Conservation (phyloP, 2,329 filamentous ascomycete species). For the Sporothrix euskadiensis region DNA sequence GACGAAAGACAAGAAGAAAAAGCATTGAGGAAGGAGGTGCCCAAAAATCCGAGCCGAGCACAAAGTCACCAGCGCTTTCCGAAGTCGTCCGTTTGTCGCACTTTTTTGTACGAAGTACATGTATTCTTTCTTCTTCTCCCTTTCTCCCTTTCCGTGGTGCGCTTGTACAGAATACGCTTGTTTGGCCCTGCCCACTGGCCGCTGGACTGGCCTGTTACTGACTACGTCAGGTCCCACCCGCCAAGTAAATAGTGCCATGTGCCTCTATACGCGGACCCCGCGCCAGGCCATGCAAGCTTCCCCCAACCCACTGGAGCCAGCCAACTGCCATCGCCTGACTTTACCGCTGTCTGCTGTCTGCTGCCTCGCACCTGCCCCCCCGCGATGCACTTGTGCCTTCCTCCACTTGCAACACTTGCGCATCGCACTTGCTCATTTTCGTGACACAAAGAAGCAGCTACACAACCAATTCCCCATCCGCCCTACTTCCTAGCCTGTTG, state of each 20-base stretch:
- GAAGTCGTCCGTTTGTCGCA: constrained; percentile 22
- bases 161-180: neutral
- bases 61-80: constrained; percentile 1
- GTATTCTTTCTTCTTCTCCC: neutral
- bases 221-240: neutral
- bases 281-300: constrained; percentile 20
- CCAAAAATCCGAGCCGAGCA: neutral
- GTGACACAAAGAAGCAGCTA: constrained; percentile 12
- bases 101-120: neutral
- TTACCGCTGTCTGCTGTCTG: neutral
- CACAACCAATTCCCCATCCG: neutral
- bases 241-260: constrained; percentile 27
- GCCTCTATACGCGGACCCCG: constrained; percentile 15
- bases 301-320: constrained; percentile 5
- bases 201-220: neutral
- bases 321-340: constrained; percentile 12
- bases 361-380: neutral
- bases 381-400: constrained; percentile 11
- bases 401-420: constrained; percentile 15
- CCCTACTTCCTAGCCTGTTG: constrained; percentile 4
- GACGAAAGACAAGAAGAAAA: neutral
- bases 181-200: neutral
- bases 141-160: neutral
- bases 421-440: neutral
- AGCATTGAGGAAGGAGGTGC: neutral